These are phyloP conservation scores for Picea sitchensis DNA, from an alignment of 75 land plant species.

Conservation along the genomic window DNA sequence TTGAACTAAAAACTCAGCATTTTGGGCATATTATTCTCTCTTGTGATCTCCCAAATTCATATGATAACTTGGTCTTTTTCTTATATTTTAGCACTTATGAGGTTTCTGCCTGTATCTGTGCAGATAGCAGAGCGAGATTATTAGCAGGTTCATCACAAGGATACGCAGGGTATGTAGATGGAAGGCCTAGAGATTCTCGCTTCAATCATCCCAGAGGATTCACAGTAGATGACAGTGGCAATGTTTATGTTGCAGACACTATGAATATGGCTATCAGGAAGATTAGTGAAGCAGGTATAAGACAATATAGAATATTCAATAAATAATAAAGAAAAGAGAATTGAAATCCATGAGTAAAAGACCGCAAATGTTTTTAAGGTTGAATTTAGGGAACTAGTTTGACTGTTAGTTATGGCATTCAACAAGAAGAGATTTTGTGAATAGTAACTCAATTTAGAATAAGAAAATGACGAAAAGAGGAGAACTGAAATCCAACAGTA, in stretches of 20 bases:
- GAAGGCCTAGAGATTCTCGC: constrained; percentile 68
- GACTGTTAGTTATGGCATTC: not conserved
- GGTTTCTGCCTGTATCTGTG: not conserved
- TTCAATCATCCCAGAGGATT: constrained; percentile 74
- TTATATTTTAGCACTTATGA: not conserved
- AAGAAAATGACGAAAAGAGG: not conserved
- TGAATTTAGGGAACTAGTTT: not conserved
- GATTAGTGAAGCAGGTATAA: constrained; percentile 62
- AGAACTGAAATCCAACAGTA: not conserved
- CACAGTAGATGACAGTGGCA: constrained; percentile 68
- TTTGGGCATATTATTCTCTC: not conserved
- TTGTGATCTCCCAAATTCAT: not conserved
- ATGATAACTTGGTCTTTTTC: not conserved
- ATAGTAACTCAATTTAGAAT: not conserved
- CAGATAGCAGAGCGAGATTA: constrained; percentile 70
- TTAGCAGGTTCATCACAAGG: constrained; percentile 78
- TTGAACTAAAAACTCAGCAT: not conserved
- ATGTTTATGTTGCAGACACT: constrained; percentile 83
- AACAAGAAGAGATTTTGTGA: not conserved
- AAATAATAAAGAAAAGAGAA: not conserved
- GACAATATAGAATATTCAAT: not conserved
- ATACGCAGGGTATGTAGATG: constrained; percentile 76
- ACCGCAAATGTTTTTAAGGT: not conserved
- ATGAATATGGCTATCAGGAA: constrained; percentile 68
- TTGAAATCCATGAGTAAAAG: not conserved